These are phyloP conservation scores for Tolypocladium guangdongense DNA, from an alignment of 2,329 filamentous ascomycete genomes.

Conservation along the genomic window DNA sequence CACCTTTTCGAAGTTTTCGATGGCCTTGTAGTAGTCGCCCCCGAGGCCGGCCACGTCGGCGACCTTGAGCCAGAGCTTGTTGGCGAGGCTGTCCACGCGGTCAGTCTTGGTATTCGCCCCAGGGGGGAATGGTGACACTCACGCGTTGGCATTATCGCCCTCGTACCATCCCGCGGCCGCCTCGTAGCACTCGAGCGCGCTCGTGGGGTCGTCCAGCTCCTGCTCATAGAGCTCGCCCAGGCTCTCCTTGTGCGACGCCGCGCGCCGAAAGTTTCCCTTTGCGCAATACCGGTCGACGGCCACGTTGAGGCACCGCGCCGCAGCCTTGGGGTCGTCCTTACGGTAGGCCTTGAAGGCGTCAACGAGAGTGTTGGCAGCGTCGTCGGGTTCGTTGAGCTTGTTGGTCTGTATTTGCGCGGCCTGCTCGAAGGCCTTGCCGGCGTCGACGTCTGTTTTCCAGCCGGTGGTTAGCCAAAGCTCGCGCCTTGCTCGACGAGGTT, in stretches of 20 bases:
- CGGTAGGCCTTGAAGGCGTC: constrained; percentile 95
- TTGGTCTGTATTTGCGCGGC: constrained; percentile 71
- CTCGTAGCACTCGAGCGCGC: constrained; percentile 75
- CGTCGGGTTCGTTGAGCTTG: constrained; percentile 82
- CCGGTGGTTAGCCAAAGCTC: neutral
- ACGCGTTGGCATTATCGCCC: constrained; percentile 74
- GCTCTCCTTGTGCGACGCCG: constrained; percentile 83
- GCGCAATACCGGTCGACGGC: constrained; percentile 79
- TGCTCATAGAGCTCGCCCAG: constrained; percentile 78
- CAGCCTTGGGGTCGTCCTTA: constrained; percentile 73
- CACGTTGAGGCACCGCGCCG: constrained; percentile 65
- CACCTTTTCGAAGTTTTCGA: constrained; percentile 75
- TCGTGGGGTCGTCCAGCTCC: constrained; percentile 66
- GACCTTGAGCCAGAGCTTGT: constrained; percentile 88
- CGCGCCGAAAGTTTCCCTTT: constrained; percentile 84
- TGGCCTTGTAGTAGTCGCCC: constrained; percentile 73
- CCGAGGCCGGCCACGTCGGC: constrained; percentile 78
- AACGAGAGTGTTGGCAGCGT: constrained; percentile 76
- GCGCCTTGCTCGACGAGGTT: neutral
- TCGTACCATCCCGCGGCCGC: constrained; percentile 84
- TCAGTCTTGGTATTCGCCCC: neutral
- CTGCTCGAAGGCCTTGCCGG: constrained; percentile 76
- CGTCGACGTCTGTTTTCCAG: constrained; percentile 56
- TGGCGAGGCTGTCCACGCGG: constrained; percentile 53
- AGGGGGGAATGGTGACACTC: constrained; percentile 25